Conservation (phyloP, 2,329 filamentous ascomycete genomes). For the Colletotrichum sp. region DNA sequence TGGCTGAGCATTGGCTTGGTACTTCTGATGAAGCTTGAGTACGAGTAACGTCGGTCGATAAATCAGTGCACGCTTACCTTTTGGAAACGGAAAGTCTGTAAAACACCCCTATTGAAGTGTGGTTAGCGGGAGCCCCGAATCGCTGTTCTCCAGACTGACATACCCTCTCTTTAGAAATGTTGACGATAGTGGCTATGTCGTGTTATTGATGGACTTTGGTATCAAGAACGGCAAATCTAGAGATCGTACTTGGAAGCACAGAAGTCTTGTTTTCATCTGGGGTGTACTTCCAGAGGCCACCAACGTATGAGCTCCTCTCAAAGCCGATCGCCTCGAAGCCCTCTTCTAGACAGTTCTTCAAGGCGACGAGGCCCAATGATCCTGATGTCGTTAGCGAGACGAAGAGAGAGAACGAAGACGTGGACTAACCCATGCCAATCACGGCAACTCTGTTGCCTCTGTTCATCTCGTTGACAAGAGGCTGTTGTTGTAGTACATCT, state of each 20-base stretch:
- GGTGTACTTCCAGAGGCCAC: slow-evolving; percentile 49
- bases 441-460: slow-evolving; percentile 25
- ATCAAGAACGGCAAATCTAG: background rate
- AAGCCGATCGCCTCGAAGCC: slow-evolving; percentile 49
- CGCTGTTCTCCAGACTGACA: background rate
- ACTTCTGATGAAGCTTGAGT: slow-evolving; percentile 15
- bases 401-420: background rate
- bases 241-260: slow-evolving; percentile 34
- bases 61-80: background rate
- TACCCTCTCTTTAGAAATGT: slow-evolving; percentile 37
- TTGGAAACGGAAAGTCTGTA: slow-evolving; percentile 40
- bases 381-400: slow-evolving; percentile 25
- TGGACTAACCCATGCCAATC: slow-evolving; percentile 27
- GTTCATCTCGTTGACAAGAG: background rate
- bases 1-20: slow-evolving; percentile 27
- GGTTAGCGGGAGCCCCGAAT: background rate
- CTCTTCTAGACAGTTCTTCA: slow-evolving; percentile 49
- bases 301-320: slow-evolving; percentile 43
- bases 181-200: slow-evolving; percentile 30
- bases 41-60: background rate
- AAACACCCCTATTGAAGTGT: slow-evolving; percentile 33
- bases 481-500: background rate
- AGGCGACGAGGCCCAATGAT: slow-evolving; percentile 40
- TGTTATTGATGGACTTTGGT: background rate
- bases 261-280: slow-evolving; percentile 39